phyloP scores from a whole-genome alignment of 441 rosid genomes.

The Adansonia madagascariensis region DNA sequence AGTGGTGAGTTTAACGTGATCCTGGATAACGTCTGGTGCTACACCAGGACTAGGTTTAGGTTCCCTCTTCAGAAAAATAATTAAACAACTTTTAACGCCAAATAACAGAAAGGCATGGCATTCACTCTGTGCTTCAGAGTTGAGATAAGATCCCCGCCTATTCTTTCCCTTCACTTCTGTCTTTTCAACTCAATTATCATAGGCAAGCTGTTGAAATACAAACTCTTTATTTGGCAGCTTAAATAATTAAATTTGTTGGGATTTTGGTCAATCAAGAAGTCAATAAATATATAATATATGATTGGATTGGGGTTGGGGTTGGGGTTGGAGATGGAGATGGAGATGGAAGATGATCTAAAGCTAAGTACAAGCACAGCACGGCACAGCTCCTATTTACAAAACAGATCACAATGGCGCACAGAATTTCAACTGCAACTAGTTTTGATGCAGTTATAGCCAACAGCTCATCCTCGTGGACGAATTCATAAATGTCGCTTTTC shows the following conservation, averaged over 20 bases:
- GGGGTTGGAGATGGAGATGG: not conserved
- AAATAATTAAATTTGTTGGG: not conserved
- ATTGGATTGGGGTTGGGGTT: not conserved
- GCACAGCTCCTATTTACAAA: conserved; percentile 21
- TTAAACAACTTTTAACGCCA: too few species aligned
- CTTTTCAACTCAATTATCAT: not conserved
- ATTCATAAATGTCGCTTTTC: conserved; percentile 23
- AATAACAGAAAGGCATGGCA: too few species aligned
- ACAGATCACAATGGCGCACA: not conserved
- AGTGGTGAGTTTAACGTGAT: too few species aligned
- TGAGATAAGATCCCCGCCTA: too few species aligned
- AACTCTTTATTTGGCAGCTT: conserved; percentile 18
- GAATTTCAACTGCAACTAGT: not conserved
- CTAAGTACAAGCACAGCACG: not conserved
- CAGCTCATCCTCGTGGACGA: not conserved
- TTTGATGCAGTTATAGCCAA: not conserved
- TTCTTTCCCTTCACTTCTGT: not conserved
- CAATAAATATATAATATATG: not conserved
- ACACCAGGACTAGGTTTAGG: too few species aligned
- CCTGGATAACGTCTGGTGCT: too few species aligned
- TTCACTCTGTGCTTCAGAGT: too few species aligned
- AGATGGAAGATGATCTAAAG: conserved; percentile 7
- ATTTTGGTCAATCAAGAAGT: not conserved
- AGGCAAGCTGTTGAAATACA: not conserved
- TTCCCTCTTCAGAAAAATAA: too few species aligned